Evolutionary conservation across 2,329 filamentous ascomycete species (phyloP).

Genomic region (Cylindrodendrum hubeiense): DNA sequence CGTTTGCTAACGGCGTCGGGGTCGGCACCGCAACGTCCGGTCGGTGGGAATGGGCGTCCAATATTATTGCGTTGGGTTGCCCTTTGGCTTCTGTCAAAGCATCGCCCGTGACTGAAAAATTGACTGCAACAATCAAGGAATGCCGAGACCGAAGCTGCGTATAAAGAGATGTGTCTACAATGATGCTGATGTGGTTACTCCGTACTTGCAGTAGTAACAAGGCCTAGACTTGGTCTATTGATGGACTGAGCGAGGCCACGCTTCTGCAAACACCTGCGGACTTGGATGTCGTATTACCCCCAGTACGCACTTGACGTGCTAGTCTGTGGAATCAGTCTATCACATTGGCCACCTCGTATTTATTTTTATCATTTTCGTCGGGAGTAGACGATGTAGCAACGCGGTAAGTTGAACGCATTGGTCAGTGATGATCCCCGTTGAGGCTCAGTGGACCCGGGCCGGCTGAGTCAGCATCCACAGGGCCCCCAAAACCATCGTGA

Average conservation of each 20-base stretch:
- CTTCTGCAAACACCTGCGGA: conserved; percentile 11
- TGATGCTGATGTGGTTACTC: conserved; percentile 6
- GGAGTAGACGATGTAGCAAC: not conserved
- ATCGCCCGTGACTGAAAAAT: too few species aligned
- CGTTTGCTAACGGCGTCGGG: conserved; percentile 27
- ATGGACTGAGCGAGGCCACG: conserved; percentile 4
- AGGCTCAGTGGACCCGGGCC: not conserved
- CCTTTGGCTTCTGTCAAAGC: not conserved
- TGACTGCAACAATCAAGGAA: not conserved
- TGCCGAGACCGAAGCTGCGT: not conserved
- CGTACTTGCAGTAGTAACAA: conserved; percentile 5
- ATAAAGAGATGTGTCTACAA: conserved; percentile 4
- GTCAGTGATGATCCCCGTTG: not conserved
- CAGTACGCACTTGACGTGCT: not conserved
- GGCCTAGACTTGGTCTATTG: conserved; percentile 18
- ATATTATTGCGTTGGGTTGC: not conserved
- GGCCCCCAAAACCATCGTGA: conserved; percentile 29
- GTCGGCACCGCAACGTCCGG: conserved; percentile 1
- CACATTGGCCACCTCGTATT: not conserved
- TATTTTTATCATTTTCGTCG: not conserved
- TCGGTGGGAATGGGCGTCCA: not conserved
- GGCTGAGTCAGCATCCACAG: conserved; percentile 39
- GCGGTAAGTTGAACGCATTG: not conserved
- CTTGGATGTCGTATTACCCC: conserved; percentile 1
- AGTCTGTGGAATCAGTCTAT: not conserved